Evolutionary conservation across 331 rosid genomes (phyloP).

Genomic region (Erythrophleum ivorense): DNA sequence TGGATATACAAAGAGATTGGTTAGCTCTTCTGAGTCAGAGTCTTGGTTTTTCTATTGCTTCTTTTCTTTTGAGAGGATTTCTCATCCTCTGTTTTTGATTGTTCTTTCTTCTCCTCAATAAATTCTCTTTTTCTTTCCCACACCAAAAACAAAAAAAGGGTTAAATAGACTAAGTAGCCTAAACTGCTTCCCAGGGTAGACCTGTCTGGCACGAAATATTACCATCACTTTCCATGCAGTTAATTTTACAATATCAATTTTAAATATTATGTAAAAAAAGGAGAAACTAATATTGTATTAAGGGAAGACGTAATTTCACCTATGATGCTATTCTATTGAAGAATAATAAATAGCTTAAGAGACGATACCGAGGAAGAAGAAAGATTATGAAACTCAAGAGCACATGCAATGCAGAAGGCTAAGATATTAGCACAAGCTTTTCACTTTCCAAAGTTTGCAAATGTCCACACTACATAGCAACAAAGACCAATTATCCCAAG

Average conservation of each 20-base stretch:
- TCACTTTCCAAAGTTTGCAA: background rate
- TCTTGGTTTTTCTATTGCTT: too few relatives aligned
- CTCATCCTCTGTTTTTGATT: too few relatives aligned
- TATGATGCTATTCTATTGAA: background rate
- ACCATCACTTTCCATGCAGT: conserved; percentile 15
- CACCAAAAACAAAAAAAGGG: too few relatives aligned
- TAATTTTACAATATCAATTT: background rate
- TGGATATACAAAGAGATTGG: too few relatives aligned
- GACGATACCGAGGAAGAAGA: background rate
- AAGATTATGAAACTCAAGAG: conserved; percentile 2
- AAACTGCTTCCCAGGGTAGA: background rate
- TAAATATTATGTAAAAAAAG: background rate
- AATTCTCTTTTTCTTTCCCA: too few relatives aligned
- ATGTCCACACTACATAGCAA: background rate
- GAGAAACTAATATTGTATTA: background rate
- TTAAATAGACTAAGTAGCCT: background rate
- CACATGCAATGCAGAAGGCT: background rate
- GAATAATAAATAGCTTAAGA: background rate
- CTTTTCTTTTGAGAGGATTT: too few relatives aligned
- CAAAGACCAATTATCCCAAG: background rate
- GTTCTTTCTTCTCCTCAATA: too few relatives aligned
- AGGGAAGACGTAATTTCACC: background rate
- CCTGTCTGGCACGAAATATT: background rate
- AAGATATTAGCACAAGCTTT: conserved; percentile 11
- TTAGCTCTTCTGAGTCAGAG: too few relatives aligned